Base-by-base conservation (phyloP, 768 basidiomycete genomes). In the Naematelia aurantialba region DNA sequence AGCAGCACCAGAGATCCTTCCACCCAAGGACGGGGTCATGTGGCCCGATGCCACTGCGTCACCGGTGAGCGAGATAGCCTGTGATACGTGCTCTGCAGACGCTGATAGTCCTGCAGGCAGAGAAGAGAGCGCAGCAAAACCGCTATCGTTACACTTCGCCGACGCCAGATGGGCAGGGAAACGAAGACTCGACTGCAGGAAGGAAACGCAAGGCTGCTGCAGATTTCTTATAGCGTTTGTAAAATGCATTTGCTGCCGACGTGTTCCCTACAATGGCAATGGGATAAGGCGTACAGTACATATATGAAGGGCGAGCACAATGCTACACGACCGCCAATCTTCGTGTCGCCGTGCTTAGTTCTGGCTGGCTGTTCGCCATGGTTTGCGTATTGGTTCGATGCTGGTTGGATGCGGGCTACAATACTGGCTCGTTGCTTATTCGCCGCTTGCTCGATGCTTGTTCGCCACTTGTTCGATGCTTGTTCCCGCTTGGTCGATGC, bases 171-270 rank as follows among this genome's bases (percentile, higher is more conserved):
- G 63, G 54, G 19, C 56, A 27, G 11, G 60, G 13, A 27, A 31
- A 2, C 10, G 56, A 48, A 13, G 64, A 55, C n/a, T 58, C 58
- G 14, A 54, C 57, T n/a, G 52, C 61, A 14, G 56, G 65, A 25
- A 48, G 55, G 42, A 76, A 76, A 49, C 60, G 75, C 26, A 76
- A 76, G 66, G 75, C 75, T 3, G 75, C 74, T n/a, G 74, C 86
- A 80, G 44, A 99, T 86, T 72, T 89, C 86, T 47, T 86, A 83
- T 73, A 67, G 45, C 8, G n/a, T 30, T 50, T 50, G 48, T 50
- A 27, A 50, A 12, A 53, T 39, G 34, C 34, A 39, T 39, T 39
- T 17, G n/a, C n/a, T n/a, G n/a, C n/a, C n/a, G n/a, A n/a, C n/a
- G n/a, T n/a, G n/a, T n/a, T n/a, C n/a, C n/a, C n/a, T n/a, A n/a